phyloP scores from a whole-genome alignment of 148 eudicot species.

The Heliamphora exappendiculata region DNA sequence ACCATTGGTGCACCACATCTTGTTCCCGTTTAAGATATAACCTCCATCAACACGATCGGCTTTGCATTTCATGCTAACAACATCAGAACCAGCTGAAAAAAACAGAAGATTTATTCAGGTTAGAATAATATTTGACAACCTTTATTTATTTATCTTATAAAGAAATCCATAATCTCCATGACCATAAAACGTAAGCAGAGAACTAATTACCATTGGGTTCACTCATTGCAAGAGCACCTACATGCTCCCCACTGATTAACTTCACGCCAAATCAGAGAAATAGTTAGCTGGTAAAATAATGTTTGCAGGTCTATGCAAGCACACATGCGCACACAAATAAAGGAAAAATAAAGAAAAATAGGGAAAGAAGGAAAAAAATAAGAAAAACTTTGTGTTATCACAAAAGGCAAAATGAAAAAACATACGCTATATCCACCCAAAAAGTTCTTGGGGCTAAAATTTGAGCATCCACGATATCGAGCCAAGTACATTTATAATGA shows the following conservation, averaged over 20 bases:
- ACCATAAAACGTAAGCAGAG: constrained; percentile 3
- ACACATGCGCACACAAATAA: not conserved
- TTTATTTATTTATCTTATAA: not conserved
- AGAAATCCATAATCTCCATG: not conserved
- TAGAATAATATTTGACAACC: not conserved
- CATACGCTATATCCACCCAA: not conserved
- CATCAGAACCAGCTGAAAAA: constrained; percentile 95
- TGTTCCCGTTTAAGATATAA: constrained; percentile 83
- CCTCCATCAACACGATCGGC: constrained; percentile 91
- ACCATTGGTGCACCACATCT: constrained; percentile 99
- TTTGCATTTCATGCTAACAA: constrained; percentile 97
- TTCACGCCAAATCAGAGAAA: constrained; percentile 26
- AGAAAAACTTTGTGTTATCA: not conserved
- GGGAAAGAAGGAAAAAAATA: not conserved
- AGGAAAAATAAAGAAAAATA: not conserved
- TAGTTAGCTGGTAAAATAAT: constrained; percentile 9
- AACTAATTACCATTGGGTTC: constrained; percentile 80
- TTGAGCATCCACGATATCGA: not conserved
- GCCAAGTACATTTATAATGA: not conserved
- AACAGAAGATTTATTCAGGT: constrained; percentile 14
- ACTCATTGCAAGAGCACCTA: constrained; percentile 99
- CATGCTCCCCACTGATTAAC: constrained; percentile 97
- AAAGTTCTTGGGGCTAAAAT: not conserved
- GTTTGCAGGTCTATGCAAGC: not conserved
- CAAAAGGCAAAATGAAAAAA: not conserved